phyloP scores from a whole-genome alignment of 2,329 filamentous ascomycete genomes.

The Emericellopsis cladophorae region DNA sequence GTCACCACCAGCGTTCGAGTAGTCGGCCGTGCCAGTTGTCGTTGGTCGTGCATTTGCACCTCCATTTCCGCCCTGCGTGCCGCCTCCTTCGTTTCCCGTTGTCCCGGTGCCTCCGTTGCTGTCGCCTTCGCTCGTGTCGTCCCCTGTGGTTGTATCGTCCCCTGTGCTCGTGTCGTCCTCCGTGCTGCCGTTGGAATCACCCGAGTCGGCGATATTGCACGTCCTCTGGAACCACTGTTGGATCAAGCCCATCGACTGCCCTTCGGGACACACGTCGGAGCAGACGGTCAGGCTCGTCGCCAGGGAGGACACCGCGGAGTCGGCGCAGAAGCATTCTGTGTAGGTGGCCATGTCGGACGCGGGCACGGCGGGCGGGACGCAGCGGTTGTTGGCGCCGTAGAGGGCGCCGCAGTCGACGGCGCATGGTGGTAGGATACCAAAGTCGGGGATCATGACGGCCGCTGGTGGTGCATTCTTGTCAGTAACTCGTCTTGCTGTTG shows the following conservation, averaged over 20 bases:
- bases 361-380: slow-evolving; percentile 45
- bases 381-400: slow-evolving; percentile 58
- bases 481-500: too few species aligned
- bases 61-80: neutral
- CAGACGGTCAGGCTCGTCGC: slow-evolving; percentile 47
- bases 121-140: slow-evolving; percentile 4
- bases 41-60: neutral
- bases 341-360: slow-evolving; percentile 39
- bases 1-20: slow-evolving; percentile 20
- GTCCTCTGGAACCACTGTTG: slow-evolving; percentile 58
- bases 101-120: slow-evolving; percentile 2
- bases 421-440: slow-evolving; percentile 43
- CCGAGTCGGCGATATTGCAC: slow-evolving; percentile 34
- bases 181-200: slow-evolving; percentile 4
- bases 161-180: slow-evolving; percentile 2
- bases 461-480: too few species aligned
- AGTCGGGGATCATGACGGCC: neutral
- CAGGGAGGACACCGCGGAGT: slow-evolving; percentile 44
- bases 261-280: slow-evolving; percentile 38
- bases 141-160: slow-evolving; percentile 2
- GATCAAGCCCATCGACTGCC: slow-evolving; percentile 37
- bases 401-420: slow-evolving; percentile 46
- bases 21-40: neutral
- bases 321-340: slow-evolving; percentile 62
- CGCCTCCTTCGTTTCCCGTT: neutral